Percentiles rank a stretch among this genome's conserved stretches.
These are phyloP conservation scores for Pterocarpus santalinus DNA, from an alignment of 306 rosid species.

Conservation along the genomic window DNA sequence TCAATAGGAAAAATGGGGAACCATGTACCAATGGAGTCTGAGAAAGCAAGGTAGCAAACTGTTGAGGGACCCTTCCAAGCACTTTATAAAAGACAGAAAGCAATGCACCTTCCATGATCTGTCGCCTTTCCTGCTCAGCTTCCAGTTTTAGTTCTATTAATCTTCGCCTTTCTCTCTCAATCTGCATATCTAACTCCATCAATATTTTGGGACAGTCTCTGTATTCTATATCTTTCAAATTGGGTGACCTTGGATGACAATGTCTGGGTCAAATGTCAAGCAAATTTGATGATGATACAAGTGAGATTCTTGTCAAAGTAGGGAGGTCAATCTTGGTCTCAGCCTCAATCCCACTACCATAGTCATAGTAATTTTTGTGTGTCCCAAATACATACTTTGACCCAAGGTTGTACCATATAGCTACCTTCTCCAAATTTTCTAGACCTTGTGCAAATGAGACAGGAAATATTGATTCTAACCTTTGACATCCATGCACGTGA, in stretches of 20 bases:
- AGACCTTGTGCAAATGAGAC: neutral
- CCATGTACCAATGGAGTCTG: too few relatives aligned
- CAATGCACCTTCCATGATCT: constrained; percentile 1
- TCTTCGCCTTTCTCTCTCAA: constrained; percentile 23
- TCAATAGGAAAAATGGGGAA: too few relatives aligned
- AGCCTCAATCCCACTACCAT: too few relatives aligned
- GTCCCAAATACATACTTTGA: constrained; percentile 38
- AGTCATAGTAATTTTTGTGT: neutral
- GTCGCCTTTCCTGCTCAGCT: constrained; percentile 27
- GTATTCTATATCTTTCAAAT: neutral
- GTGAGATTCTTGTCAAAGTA: neutral
- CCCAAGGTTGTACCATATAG: constrained; percentile 25
- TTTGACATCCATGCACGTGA: neutral
- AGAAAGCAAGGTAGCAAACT: too few relatives aligned
- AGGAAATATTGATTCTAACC: constrained; percentile 30
- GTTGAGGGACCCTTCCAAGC: too few relatives aligned
- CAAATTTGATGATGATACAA: neutral
- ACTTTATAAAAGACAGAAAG: neutral
- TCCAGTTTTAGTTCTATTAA: constrained; percentile 32
- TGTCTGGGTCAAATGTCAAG: constrained; percentile 7
- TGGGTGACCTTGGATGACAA: constrained; percentile 17
- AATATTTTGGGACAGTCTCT: constrained; percentile 2
- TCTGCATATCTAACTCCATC: constrained; percentile 28
- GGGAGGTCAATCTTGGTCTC: neutral
- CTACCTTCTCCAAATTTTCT: constrained; percentile 4